These are phyloP conservation scores for Chenopodium formosanum DNA, from an alignment of 148 eudicot species.

Conservation along the genomic window DNA sequence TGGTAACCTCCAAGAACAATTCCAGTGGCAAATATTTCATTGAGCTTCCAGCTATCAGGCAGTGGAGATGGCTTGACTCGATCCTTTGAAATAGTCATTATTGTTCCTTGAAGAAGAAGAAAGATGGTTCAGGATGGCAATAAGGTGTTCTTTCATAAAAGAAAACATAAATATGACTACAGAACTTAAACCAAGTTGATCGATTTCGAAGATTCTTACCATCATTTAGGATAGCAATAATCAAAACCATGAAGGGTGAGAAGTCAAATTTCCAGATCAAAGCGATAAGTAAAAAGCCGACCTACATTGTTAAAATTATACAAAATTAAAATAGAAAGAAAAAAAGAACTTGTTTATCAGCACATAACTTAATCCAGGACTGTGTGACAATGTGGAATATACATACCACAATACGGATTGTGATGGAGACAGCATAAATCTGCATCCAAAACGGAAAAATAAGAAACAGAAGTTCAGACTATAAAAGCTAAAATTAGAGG, in stretches of 20 bases:
- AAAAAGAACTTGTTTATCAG: background rate
- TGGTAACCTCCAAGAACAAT: slow-evolving; percentile 85
- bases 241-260: slow-evolving; percentile 99
- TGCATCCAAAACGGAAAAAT: slow-evolving; percentile 19
- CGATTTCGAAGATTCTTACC: slow-evolving; percentile 45
- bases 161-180: background rate
- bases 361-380: no score
- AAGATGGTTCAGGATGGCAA: background rate
- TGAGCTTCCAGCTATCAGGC: slow-evolving; percentile 96
- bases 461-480: no score
- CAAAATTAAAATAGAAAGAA: no score
- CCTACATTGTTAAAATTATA: slow-evolving; percentile 36
- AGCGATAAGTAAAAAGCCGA: slow-evolving; percentile 90
- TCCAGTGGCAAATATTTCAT: slow-evolving; percentile 92
- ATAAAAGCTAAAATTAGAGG: no score
- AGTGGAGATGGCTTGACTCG: slow-evolving; percentile 91
- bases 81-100: slow-evolving; percentile 97
- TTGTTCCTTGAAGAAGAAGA: slow-evolving; percentile 51
- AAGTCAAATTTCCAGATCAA: slow-evolving; percentile 95
- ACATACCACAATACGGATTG: slow-evolving; percentile 99
- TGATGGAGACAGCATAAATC: slow-evolving; percentile 98
- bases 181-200: background rate
- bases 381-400: background rate
- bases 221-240: slow-evolving; percentile 91
- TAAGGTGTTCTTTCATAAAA: background rate